Evolutionary conservation across 495 filamentous ascomycete species (phyloP), one percentile per base, ranked within the genome.

Genomic region (Copromyces sp.): DNA sequence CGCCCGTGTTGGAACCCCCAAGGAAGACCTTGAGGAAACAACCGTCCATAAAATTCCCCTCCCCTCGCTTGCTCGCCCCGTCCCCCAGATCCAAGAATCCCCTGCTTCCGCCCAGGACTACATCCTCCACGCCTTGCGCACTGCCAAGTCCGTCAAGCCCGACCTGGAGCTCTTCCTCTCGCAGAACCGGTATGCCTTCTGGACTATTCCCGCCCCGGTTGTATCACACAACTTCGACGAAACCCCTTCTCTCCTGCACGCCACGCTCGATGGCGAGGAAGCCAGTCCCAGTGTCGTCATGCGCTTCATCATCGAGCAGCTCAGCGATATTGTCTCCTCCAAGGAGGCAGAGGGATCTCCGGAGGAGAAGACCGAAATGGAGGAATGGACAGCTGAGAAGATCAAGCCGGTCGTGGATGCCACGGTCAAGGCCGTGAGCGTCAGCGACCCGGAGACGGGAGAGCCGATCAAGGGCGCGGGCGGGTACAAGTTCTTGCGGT

Each of bases 171-270:
- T 85, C 4, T 95, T 91, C 77, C 78, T 90, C 20, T 39, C 82
- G 29, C 83, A 87, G 38, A 89, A 91, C 79, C 74, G 76, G 45
- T 90, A 90, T 76, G 90, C 94, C 79, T 91, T 95, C 82, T 85
- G 82, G 69, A 73, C 83, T 7, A 75, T 84, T 12, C 81, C 81
- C 37, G 72, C 17, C 61, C 14, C 39, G 2, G 35, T 73, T 17
- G 9, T 39, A n/a, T 74, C 69, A 0, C 0, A 0, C 4, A 65
- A 65, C 53, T 65, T 65, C 29, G 53, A 65, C 14, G 53, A 65
- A 37, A 42, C 20, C 17, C 39, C 71, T 20, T 73, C 71, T 0
- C 29, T 37, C 0, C 53, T 24, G 45, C n/a, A 65, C 14, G 53
- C 53, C 53, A 65, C 29, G 53, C 53, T 65, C 29, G 53, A 65